phyloP scores from a whole-genome alignment of 257 asterid species.

The Penstemon barbatus region DNA sequence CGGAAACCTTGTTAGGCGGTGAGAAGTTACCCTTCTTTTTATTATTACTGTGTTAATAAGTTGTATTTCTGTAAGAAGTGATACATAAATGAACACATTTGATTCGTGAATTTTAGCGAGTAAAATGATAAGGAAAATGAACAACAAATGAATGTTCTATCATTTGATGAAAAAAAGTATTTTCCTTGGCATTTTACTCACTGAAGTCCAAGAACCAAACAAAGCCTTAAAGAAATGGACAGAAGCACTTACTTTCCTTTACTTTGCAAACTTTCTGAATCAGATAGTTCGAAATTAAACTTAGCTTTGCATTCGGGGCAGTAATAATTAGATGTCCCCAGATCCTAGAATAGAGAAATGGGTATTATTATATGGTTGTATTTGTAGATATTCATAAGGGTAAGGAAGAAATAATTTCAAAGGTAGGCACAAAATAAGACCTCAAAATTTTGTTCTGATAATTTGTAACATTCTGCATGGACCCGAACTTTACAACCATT shows the following conservation, averaged over 20 bases:
- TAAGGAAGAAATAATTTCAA: constrained; percentile 19
- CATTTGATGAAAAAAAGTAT: no score
- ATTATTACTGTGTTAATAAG: constrained; percentile 57
- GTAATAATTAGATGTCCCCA: constrained; percentile 64
- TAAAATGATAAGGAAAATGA: no score
- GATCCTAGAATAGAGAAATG: constrained; percentile 52
- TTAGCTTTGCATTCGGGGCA: constrained; percentile 99
- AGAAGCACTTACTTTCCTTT: constrained; percentile 64
- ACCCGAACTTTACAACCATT: constrained; percentile 98
- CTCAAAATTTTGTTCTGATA: constrained; percentile 55
- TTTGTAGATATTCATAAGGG: constrained; percentile 23
- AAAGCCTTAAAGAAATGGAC: constrained; percentile 4
- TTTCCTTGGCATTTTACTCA: no score
- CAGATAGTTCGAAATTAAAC: constrained; percentile 92
- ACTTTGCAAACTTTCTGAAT: constrained; percentile 63
- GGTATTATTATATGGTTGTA: constrained; percentile 17
- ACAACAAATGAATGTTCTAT: no score
- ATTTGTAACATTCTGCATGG: constrained; percentile 94
- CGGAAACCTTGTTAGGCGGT: constrained; percentile 80
- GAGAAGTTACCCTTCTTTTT: constrained; percentile 53
- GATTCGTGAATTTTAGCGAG: no score
- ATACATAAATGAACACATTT: constrained; percentile 5
- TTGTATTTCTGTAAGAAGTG: constrained; percentile 25
- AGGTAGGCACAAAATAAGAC: constrained; percentile 36
- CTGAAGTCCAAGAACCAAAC: no score